Percentiles rank a stretch among this genome's conserved stretches.
These are phyloP conservation scores for Ophiostoma australiae DNA, from an alignment of 2,329 filamentous ascomycete genomes.

Conservation along the genomic window DNA sequence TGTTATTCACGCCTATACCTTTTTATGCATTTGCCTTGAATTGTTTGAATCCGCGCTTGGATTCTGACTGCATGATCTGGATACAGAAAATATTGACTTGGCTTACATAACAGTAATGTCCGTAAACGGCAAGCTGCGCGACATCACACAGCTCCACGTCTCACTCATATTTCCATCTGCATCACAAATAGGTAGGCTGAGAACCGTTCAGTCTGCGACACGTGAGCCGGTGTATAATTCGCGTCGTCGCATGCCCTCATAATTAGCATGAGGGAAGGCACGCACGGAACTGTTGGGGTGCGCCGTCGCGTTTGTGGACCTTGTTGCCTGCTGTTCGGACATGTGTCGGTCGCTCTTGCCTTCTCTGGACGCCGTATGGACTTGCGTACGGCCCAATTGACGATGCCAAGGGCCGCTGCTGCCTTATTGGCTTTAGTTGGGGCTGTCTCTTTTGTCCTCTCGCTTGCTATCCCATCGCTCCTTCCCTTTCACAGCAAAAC, in stretches of 20 bases:
- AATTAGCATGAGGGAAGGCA: not conserved
- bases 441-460: not conserved
- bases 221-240: conserved; percentile 18
- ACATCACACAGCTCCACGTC: not conserved
- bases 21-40: too few species aligned
- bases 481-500: not conserved
- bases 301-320: conserved; percentile 2
- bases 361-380: not conserved
- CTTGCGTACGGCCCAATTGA: not conserved
- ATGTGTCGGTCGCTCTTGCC: not conserved
- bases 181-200: not conserved
- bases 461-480: not conserved
- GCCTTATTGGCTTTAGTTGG: conserved; percentile 9
- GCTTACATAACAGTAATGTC: not conserved
- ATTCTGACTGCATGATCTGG: too few species aligned
- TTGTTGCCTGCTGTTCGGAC: conserved; percentile 17
- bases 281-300: not conserved
- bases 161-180: not conserved
- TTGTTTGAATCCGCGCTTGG: too few species aligned
- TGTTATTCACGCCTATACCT: too few species aligned
- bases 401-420: conserved; percentile 9
- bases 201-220: not conserved
- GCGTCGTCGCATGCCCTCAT: not conserved
- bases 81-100: too few species aligned
- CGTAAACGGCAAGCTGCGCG: not conserved